Base-by-base conservation (phyloP, 805 yeast genomes). In the Starmerella floris region DNA sequence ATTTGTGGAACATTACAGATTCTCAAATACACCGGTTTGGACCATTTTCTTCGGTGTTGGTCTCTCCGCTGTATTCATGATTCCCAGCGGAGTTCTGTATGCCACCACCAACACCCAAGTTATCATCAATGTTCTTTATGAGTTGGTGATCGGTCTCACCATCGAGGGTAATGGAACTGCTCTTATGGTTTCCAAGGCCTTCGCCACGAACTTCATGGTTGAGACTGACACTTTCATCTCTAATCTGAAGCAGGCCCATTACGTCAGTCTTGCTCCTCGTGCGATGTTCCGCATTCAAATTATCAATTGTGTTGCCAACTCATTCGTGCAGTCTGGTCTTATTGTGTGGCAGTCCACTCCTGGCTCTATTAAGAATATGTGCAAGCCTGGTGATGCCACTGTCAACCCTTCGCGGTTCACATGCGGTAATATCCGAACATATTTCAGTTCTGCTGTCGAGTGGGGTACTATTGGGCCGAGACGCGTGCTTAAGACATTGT, bases 141-240 rank as follows among this genome's bases (percentile, higher is more conserved):
- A 74, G 56, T 64, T 76, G 53, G 69, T 76, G 45, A 60, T 71
- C 39, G 77, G 78, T 26, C 72, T 73, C 50, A 73, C 76, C 3
- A 52, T 72, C 27, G 75, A 76, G 20, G 76, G 76, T 37, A 71
- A 73, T 42, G 76, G 75, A 22, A 56, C 63, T 34, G 78, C 77
- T 2, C 57, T 70, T 46, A 70, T 69, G 67, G 62, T 68, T 20
- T 56, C 73, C 43, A 73, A 73, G 46, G 69, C 72, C 0, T 67
- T 64, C 40, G 77, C 76, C 34, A 71, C 74, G 39, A 74, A 75
- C 53, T 74, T 76, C 46, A 78, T 73, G 55, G 70, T 72, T 34
- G 80, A 76, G 60, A 80, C 81, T 11, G 73, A 76, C 48, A 69
- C 64, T 54, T 76, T 70, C 56, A 69, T 74, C 39, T 70, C 70